phyloP scores from a whole-genome alignment of 345 rosid genomes.

The Pistacia integerrima region DNA sequence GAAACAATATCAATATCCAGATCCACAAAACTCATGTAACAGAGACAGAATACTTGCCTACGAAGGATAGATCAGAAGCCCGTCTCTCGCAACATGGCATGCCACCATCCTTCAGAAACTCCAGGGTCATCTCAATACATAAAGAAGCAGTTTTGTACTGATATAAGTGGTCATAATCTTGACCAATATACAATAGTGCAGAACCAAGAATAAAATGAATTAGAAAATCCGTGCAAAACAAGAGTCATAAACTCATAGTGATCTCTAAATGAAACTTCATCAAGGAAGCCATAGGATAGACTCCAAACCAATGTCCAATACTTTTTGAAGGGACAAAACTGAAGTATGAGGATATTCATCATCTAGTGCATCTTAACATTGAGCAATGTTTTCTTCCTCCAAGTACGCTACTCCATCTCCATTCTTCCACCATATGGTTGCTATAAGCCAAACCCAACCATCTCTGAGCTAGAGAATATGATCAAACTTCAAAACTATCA shows the following conservation, averaged over 20 bases:
- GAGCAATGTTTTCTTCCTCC: constrained; percentile 1
- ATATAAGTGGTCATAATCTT: constrained; percentile 16
- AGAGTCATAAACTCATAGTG: not conserved
- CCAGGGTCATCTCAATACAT: constrained; percentile 20
- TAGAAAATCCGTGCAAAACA: not conserved
- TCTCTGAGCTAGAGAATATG: constrained; percentile 1
- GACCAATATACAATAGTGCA: constrained; percentile 17
- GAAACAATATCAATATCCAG: constrained; percentile 21
- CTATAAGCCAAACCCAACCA: constrained; percentile 14
- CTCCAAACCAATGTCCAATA: constrained; percentile 7
- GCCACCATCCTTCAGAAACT: constrained; percentile 31
- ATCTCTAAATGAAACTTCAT: too few species aligned
- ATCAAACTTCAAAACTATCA: constrained; percentile 4
- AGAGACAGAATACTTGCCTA: constrained; percentile 64
- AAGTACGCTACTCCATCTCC: constrained; percentile 10
- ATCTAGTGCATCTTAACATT: constrained; percentile 9
- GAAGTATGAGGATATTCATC: not conserved
- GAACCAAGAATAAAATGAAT: constrained; percentile 14
- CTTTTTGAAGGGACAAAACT: constrained; percentile 14
- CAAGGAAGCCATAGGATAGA: not conserved
- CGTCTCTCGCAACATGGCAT: constrained; percentile 32
- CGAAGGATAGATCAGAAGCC: constrained; percentile 32
- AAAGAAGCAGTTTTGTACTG: constrained; percentile 26
- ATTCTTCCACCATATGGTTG: not conserved
- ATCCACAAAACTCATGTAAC: constrained; percentile 34